A percentile compares a stretch with the other conserved stretches of the same genome.
Conservation (phyloP, 768 basidiomycete genomes). For the Boletus edulis region DNA sequence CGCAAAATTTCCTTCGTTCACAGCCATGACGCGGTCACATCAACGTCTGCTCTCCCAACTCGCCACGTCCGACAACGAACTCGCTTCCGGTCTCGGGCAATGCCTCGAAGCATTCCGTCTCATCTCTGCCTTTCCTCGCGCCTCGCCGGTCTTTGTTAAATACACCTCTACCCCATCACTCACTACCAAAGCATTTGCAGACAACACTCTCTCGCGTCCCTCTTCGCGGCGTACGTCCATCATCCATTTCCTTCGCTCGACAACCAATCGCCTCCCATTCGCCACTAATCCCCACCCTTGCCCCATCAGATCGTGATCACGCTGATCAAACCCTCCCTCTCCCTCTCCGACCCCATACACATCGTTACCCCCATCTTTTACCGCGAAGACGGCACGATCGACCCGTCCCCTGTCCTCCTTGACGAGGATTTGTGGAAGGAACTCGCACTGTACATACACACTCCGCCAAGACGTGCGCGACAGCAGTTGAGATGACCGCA, state of each 20-base stretch:
- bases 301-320: constrained; percentile 21
- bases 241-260: too few relatives aligned
- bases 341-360: constrained; percentile 19
- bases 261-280: not conserved
- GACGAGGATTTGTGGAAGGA: constrained; percentile 35
- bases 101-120: constrained; percentile 34
- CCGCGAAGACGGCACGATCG: constrained; percentile 29
- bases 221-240: constrained; percentile 25
- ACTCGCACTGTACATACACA: constrained; percentile 12
- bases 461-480: constrained; percentile 9
- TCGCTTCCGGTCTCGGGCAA: too few relatives aligned
- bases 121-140: constrained; percentile 27
- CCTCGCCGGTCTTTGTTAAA: constrained; percentile 28
- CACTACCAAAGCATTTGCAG: constrained; percentile 28
- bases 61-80: too few relatives aligned
- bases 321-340: constrained; percentile 16
- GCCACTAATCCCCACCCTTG: too few relatives aligned
- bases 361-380: constrained; percentile 26
- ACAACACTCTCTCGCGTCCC: constrained; percentile 31
- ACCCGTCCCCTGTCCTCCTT: constrained; percentile 14
- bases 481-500: too few relatives aligned
- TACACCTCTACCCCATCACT: constrained; percentile 7
- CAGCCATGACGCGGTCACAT: constrained; percentile 22
- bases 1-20: too few relatives aligned
- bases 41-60: too few relatives aligned